Evolutionary conservation across 2,329 filamentous ascomycete species (phyloP), one percentile per base, ranked within the genome.

Genomic region (Lanzia echinophila): DNA sequence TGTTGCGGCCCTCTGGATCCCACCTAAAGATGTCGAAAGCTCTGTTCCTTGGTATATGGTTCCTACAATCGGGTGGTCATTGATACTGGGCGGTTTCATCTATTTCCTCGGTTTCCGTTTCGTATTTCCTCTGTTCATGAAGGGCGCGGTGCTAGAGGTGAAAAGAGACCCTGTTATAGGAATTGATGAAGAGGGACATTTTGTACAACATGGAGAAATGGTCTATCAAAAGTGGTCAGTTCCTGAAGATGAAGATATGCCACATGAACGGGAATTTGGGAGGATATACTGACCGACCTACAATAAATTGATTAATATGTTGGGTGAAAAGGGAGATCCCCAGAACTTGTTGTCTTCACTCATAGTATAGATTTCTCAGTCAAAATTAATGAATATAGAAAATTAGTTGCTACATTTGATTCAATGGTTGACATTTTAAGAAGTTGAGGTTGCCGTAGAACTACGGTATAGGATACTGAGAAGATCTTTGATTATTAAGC

Each of bases 151-250:
- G 7, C 33, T 53, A 28, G 44, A 53, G 8, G 50, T 53, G 1
- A 42, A 17, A 15, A 33, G 44, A 33, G 28, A 42, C 3, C 44
- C 44, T 3, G n/a, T 53, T 10, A 36, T 48, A 12, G 24, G 11
- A 6, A 28, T n/a, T 1, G 50, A 53, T 34, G 6, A 28, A 12
- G 44, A 53, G 24, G 50, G 50, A 4, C 3, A 48, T n/a, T 36
- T 31, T 24, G 44, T 53, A 7, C 44, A 53, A 28, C 11, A n/a
- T 19, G 36, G 19, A 4, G 50, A 53, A 31, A 53, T 48, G 20
- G 44, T 53, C 34, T 42, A 53, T 42, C 50, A 53, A 11, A 48
- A 43, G n/a, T 53, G 50, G 44, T 13, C 44, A 24, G 50, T 53
- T 6, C 50, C 50, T 41, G 44, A 48, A 42, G 20, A 34, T 12